phyloP scores from a whole-genome alignment of 371 early-diverging fungal species.

The Gilbertella persicaria region DNA sequence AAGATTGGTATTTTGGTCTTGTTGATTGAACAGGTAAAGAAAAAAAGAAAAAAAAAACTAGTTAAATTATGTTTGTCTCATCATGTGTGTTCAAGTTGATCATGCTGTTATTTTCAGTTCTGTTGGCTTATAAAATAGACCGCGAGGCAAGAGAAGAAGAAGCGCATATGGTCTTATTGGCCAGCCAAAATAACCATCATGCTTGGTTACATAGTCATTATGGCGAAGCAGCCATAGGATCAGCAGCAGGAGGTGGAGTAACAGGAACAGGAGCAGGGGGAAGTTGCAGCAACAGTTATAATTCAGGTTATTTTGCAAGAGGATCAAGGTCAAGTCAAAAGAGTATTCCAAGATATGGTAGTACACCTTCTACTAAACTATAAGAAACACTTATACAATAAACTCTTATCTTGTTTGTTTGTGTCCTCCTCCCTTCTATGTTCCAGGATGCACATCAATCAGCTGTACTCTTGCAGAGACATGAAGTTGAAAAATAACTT shows the following conservation, averaged over 20 bases:
- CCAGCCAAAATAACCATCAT: slow-evolving; percentile 16
- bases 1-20: slow-evolving; percentile 8
- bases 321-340: slow-evolving; percentile 13
- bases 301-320: slow-evolving; percentile 12
- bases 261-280: too few species aligned
- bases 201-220: slow-evolving; percentile 10
- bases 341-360: slow-evolving; percentile 29
- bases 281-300: too few species aligned
- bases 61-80: background rate
- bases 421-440: too few species aligned
- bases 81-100: slow-evolving; percentile 7
- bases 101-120: slow-evolving; percentile 14
- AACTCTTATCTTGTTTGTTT: too few species aligned
- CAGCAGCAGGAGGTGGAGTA: too few species aligned
- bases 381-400: too few species aligned
- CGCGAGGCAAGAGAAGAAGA: slow-evolving; percentile 30
- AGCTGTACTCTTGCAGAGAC: too few species aligned
- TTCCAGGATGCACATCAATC: too few species aligned
- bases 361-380: slow-evolving; percentile 25
- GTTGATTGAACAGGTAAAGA: slow-evolving; percentile 17
- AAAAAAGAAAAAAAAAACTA: too few species aligned
- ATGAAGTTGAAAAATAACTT: too few species aligned
- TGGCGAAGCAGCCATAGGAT: slow-evolving; percentile 9
- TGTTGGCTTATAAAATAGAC: slow-evolving; percentile 21
- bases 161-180: slow-evolving; percentile 21